Evolutionary conservation across 495 filamentous ascomycete genomes (phyloP).

Genomic region (Penicillium goetzii): DNA sequence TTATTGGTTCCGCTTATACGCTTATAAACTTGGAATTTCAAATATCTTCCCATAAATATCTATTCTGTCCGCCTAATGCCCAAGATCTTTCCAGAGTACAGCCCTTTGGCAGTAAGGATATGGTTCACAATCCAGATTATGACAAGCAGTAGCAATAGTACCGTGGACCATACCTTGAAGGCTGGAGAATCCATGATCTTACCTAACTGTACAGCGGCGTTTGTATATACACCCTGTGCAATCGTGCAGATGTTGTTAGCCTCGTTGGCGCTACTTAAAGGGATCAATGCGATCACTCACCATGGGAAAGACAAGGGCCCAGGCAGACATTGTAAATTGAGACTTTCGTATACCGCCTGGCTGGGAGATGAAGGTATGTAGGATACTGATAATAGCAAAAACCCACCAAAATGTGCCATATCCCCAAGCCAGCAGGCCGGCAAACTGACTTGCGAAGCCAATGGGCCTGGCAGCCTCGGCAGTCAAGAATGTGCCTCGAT

Average conservation of each 20-base stretch:
- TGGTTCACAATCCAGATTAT: slow-evolving; percentile 9
- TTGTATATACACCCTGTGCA: slow-evolving; percentile 38
- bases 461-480: slow-evolving; percentile 26
- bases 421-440: slow-evolving; percentile 35
- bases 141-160: slow-evolving; percentile 30
- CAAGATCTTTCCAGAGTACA: background rate
- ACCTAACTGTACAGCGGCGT: slow-evolving; percentile 35
- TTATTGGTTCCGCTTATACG: too few species aligned
- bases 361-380: slow-evolving; percentile 32
- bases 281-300: slow-evolving; percentile 17
- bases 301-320: slow-evolving; percentile 39
- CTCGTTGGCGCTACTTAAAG: background rate
- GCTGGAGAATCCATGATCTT: slow-evolving; percentile 35
- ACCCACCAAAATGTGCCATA: slow-evolving; percentile 41
- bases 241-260: background rate
- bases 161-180: slow-evolving; percentile 37
- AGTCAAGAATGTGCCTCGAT: slow-evolving; percentile 33
- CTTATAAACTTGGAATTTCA: too few species aligned
- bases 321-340: slow-evolving; percentile 30
- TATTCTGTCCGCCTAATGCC: background rate
- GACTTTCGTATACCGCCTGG: slow-evolving; percentile 24
- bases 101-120: background rate
- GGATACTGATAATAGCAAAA: slow-evolving; percentile 38
- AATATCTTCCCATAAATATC: background rate
- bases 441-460: slow-evolving; percentile 27